Conservation (phyloP, 2,329 filamentous ascomycete genomes). For the Ceratocystis huliohia region DNA sequence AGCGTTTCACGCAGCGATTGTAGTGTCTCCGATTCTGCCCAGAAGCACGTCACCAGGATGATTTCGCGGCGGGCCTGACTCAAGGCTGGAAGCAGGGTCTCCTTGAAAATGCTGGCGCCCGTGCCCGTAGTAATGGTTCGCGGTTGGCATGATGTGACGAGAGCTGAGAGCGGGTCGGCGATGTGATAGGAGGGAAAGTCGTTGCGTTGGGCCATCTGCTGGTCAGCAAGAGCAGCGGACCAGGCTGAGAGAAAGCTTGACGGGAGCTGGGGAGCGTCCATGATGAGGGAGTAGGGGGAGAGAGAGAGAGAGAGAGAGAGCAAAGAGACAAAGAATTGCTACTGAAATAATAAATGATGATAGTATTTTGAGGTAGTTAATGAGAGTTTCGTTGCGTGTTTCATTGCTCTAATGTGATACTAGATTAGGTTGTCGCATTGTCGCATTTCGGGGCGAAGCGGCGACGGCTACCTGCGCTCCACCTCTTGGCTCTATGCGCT, state of each 20-base stretch:
- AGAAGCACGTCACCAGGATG: slow-evolving; percentile 72
- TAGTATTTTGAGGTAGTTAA: no score
- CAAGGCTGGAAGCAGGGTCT: slow-evolving; percentile 48
- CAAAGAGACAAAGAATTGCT: background rate
- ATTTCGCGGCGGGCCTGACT: slow-evolving; percentile 49
- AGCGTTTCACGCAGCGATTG: slow-evolving; percentile 46
- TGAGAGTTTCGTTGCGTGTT: no score
- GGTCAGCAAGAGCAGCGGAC: slow-evolving; percentile 19
- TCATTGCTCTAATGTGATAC: background rate
- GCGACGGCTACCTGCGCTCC: no score
- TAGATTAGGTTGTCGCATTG: background rate
- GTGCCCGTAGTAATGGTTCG: slow-evolving; percentile 43
- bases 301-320: background rate
- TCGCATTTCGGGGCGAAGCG: background rate
- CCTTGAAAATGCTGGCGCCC: slow-evolving; percentile 43
- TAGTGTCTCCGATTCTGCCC: slow-evolving; percentile 54
- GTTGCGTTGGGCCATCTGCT: slow-evolving; percentile 27
- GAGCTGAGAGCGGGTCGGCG: slow-evolving; percentile 30
- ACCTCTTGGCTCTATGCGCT: no score
- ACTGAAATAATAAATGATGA: no score
- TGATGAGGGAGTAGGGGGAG: background rate
- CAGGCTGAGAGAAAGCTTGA: slow-evolving; percentile 14
- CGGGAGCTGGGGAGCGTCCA: slow-evolving; percentile 8
- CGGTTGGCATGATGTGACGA: slow-evolving; percentile 38
- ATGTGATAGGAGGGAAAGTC: slow-evolving; percentile 40